phyloP scores from a whole-genome alignment of 208 protist genomes.

The Leishmania lainsoni region DNA sequence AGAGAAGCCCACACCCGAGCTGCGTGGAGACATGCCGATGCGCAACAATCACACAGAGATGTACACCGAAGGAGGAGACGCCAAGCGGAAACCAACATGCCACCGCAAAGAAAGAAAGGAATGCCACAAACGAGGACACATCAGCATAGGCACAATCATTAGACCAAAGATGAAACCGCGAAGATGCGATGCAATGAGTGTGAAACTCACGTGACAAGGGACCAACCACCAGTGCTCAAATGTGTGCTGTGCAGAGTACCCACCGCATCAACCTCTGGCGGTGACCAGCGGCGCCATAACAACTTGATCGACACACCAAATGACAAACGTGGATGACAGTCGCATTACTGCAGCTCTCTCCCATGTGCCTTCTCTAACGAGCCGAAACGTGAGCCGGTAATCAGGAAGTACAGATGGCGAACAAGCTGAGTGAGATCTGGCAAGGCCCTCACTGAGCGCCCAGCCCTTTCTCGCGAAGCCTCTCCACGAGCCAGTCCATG shows the following conservation, averaged over 20 bases:
- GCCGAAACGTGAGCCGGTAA: not conserved
- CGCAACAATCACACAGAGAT: not conserved
- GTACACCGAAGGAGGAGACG: not conserved
- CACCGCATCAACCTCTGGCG: not conserved
- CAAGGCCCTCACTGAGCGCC: slow-evolving; percentile 8
- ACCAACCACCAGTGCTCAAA: not conserved
- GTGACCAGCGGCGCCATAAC: not conserved
- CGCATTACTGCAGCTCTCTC: not conserved
- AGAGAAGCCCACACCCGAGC: not conserved
- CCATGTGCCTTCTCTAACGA: not conserved
- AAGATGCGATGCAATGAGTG: not conserved
- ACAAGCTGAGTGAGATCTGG: not conserved
- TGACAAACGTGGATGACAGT: not conserved
- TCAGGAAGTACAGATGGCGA: not conserved
- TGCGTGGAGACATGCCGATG: not conserved
- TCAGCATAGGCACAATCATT: not conserved
- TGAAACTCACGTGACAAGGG: not conserved
- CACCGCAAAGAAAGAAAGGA: not conserved
- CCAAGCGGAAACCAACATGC: not conserved
- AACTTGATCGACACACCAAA: not conserved
- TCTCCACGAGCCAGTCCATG: slow-evolving; percentile 95
- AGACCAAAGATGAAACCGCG: not conserved
- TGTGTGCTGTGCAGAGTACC: not conserved
- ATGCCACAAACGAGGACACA: not conserved
- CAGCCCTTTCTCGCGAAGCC: slow-evolving; percentile 64